Base-by-base conservation (phyloP, 306 rosid genomes). In the Cucumis melo region DNA sequence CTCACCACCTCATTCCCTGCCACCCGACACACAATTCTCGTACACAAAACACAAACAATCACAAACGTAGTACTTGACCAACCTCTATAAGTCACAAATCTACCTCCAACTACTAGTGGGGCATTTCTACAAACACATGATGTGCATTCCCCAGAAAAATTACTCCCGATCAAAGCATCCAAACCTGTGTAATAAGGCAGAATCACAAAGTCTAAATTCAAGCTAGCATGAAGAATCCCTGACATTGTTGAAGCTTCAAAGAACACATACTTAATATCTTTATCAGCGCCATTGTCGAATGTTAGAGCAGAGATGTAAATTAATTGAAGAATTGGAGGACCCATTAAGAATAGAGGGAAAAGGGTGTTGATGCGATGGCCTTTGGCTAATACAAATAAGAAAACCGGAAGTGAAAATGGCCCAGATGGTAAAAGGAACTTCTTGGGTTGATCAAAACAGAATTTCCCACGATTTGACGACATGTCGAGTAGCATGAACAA, bases 191-290 rank as follows among this genome's bases (percentile, higher is more conserved):
- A 91, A 50, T 90, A 94, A 44, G 98, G 98, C 51, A 94, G 38
- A 76, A 94, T 75, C 58, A 94, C 27, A 46, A 88, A 83, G 51
- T 94, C 97, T 64, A 91, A 81, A 74, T 89, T 90, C 48, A 94
- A 19, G 79, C 96, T 89, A 15, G 98, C 96, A 74, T 94, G 98
- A 54, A 94, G 67, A 79, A 94, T 86, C n/a, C 95, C 98, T 3
- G 95, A 94, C 27, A 89, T 79, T 13, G 96, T 90, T 7, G 98
- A 89, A 24, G 91, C 91, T 77, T 85, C 90, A n/a, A 87, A 87
- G 23, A 94, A 82, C 5, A 80, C 92, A 73, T 87, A 89, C 83
- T 89, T 84, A 54, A 87, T 19, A 73, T 87, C 93, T 51, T 84
- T 89, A 29, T 82, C 86, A 8, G 78, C 77, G 61, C 53, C 89